Conservation (phyloP, 2,329 filamentous ascomycete genomes). For the Pseudocercospora musae region DNA sequence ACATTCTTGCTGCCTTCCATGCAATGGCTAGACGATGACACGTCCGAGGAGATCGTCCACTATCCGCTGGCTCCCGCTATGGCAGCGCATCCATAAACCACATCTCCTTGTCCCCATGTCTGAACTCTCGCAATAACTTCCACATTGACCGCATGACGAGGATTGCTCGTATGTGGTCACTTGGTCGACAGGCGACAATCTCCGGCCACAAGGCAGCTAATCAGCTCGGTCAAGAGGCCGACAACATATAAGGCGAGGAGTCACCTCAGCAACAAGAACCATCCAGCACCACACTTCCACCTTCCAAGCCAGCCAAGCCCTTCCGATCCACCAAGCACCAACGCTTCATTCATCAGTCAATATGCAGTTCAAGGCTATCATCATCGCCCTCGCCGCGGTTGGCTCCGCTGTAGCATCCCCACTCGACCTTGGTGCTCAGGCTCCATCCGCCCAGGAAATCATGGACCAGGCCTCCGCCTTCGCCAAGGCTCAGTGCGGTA, state of each 20-base stretch:
- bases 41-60: neutral
- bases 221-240: neutral
- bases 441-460: neutral
- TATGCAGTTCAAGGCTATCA: constrained; percentile 5
- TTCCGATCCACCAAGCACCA: neutral
- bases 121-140: neutral
- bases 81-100: neutral
- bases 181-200: neutral
- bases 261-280: neutral
- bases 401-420: constrained; percentile 4
- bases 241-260: neutral
- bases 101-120: neutral
- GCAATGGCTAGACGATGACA: neutral
- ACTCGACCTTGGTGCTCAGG: neutral
- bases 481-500: neutral
- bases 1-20: neutral
- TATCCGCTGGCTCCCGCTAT: neutral
- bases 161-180: neutral
- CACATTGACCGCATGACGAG: neutral
- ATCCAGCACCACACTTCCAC: neutral
- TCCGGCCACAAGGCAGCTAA: neutral
- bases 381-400: constrained; percentile 1
- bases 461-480: neutral
- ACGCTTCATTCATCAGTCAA: neutral
- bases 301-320: neutral